Base-by-base conservation (phyloP, 257 asterid species). In the Petunia axillaris region DNA sequence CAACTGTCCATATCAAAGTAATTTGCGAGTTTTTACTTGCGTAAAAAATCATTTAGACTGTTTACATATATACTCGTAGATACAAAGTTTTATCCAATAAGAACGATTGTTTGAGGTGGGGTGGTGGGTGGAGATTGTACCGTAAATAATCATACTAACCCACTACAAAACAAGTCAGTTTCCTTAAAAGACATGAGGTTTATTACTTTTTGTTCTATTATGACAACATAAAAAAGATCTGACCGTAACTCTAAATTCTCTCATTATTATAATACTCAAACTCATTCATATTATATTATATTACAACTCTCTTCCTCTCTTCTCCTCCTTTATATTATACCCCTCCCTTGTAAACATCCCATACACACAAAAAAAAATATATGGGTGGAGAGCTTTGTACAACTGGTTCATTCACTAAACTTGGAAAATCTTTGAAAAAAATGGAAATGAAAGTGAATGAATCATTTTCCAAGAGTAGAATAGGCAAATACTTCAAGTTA, bases 401-500 rank as follows among this genome's bases (percentile, higher is more conserved):
- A 55, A 55, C 57, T 58, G 80, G 73, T 77, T 77, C 75, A 64
- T 77, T 77, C 53, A 78, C 44, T 46, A 79, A 14, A 25, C 0
- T 82, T 44, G 76, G 82, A 71, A 80, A 67, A 41, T 78, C 85
- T 4, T 87, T 89, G 91, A 87, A 81, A 10, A 82, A 85, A 37
- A 76, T 87, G 86, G 86, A 81, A 55, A 76, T 73, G 39, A 79
- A 83, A 39, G 35, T 91, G 36, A 89, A 93, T 63, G 85, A 88
- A 43, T 66, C 87, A 2, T 68, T 91, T 62, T 85, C 91, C 60
- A 88, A 88, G 80, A 85, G 92, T 84, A 85, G 58, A 65, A 52
- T 89, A 5, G 97, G 97, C 2, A 87, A 64, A 54, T 91, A 79
- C 84, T 91, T 93, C 91, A 93, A 90, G 84, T 55, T 93, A 54